Evolutionary conservation across 768 basidiomycete species (phyloP), one percentile per base, ranked within the genome.

Genomic region (Amanita thiersii): DNA sequence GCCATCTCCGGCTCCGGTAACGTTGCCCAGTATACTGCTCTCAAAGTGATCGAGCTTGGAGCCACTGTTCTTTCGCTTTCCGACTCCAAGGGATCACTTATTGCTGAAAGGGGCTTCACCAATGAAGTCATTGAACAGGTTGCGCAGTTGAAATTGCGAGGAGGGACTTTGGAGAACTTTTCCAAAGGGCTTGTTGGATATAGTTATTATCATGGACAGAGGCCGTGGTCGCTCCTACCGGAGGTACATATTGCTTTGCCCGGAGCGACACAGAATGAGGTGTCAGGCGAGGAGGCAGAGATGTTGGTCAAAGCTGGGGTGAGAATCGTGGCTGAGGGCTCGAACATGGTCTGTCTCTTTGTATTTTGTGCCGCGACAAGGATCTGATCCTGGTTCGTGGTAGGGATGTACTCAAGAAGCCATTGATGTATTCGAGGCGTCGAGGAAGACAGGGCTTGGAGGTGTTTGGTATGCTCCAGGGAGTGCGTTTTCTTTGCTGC

Each of bases 1-100:
- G 72, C 71, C 38, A 70, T 77, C 55, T 76, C 73, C 24, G 75
- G 84, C 43, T 73, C 81, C 17, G 84, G 82, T 18, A 86, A 86
- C 61, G 84, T 86, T 52, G 76, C 82, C 26, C 81, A 78, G 51
- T 84, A 65, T 66, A 82, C 82, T 39, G 84, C 84, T 0, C 69
- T 82, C 59, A 84, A 85, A 59, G 76, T 82, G 49, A 72, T 86
- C 59, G 80, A 81, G 60, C 78, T 85, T 56, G 84, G 82, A 39
- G 82, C 73, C 36, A 75, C 67, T 47, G 81, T 84, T 43, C 60
- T 81, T 54, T 77, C 81, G 14, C 72, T 86, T 46, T 82, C 80
- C 55, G 84, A 86, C 66, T 85, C 82, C 43, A 77, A 77, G 56
- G 84, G 84, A 40, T 63, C 79, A 11, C 63, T 86, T 49, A 71